phyloP scores from a whole-genome alignment of 257 asterid genomes.

The Petrea volubilis region DNA sequence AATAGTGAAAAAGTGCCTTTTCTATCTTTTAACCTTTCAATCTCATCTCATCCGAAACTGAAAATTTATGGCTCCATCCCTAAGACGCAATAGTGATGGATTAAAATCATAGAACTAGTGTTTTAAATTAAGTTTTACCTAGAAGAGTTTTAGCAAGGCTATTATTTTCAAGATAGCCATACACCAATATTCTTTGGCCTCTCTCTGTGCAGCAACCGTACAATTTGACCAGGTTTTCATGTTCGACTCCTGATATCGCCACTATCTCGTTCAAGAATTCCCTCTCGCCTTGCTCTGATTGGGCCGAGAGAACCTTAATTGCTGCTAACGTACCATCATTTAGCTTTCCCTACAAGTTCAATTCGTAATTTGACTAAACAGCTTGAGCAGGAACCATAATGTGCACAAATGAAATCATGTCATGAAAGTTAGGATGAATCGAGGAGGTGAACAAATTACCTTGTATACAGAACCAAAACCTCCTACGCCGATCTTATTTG shows the following conservation, averaged over 20 bases:
- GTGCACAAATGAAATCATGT: conserved; percentile 3
- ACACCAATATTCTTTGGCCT: conserved; percentile 75
- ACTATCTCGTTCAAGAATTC: conserved; percentile 78
- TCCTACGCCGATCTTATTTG: conserved; percentile 83
- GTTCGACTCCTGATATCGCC: conserved; percentile 68
- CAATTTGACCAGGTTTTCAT: conserved; percentile 81
- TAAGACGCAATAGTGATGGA: background rate
- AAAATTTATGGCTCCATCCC: too few species aligned
- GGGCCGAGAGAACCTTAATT: conserved; percentile 81
- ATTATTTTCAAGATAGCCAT: conserved; percentile 82
- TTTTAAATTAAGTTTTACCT: conserved; percentile 47
- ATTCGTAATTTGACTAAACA: conserved; percentile 3
- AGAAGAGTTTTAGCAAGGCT: conserved; percentile 91
- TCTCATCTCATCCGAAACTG: too few species aligned
- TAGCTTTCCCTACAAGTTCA: conserved; percentile 66
- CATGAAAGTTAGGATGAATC: background rate
- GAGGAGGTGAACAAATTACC: conserved; percentile 37
- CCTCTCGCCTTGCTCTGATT: conserved; percentile 72
- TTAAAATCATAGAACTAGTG: background rate
- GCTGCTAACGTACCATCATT: conserved; percentile 75
- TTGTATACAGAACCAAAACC: conserved; percentile 91
- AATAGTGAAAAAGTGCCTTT: too few species aligned
- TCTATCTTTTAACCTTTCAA: too few species aligned
- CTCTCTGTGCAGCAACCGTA: conserved; percentile 86
- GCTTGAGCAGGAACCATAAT: background rate